Evolutionary conservation across 495 filamentous ascomycete genomes (phyloP).

Genomic region (Neurospora sp.): DNA sequence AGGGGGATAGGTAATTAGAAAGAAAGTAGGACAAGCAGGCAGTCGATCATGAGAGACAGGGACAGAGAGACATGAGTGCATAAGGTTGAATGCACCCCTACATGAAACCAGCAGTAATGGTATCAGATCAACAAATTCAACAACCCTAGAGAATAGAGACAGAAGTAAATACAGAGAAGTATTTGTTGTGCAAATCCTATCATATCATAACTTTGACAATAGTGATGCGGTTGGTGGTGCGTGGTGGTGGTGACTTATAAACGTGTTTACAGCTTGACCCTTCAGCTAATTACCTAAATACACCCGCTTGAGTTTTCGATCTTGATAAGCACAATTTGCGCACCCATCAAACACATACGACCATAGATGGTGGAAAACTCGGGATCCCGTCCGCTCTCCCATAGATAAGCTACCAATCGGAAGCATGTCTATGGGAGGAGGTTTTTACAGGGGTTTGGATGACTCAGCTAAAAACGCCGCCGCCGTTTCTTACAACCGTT

Average conservation of each 20-base stretch:
- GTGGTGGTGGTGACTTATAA: neutral
- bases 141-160: neutral
- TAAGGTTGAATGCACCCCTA: neutral
- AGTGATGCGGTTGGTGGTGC: neutral
- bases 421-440: no score
- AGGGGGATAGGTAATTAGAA: neutral
- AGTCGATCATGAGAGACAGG: neutral
- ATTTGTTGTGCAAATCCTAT: neutral
- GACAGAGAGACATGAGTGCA: neutral
- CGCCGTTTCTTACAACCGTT: no score
- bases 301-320: neutral
- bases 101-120: neutral
- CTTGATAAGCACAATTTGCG: neutral
- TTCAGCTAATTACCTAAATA: neutral
- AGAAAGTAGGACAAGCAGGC: neutral
- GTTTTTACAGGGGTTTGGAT: no score
- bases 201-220: neutral
- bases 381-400: conserved; percentile 28
- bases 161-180: neutral
- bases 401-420: conserved; percentile 11
- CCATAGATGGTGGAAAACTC: conserved; percentile 19
- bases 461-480: no score
- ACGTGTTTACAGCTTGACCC: neutral
- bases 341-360: neutral
- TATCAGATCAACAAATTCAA: neutral